Conservation (phyloP, 1,284 basidiomycete species). For the Rhodotorula sp. region DNA sequence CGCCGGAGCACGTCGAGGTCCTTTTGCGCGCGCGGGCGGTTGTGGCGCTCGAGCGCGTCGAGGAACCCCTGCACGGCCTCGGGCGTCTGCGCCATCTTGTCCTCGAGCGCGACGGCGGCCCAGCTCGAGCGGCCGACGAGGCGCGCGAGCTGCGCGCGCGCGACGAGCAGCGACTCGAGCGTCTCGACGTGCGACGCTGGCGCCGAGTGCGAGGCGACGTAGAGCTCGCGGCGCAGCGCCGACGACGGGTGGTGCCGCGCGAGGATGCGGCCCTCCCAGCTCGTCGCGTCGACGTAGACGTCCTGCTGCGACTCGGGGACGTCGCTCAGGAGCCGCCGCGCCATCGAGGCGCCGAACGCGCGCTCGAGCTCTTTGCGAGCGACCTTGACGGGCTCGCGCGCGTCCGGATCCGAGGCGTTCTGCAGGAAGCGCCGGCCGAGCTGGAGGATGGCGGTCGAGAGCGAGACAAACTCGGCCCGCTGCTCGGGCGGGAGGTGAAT, state of each 20-base stretch:
- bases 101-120: conserved; percentile 77
- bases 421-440: conserved; percentile 84
- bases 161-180: conserved; percentile 72
- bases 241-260: conserved; percentile 37
- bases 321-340: conserved; percentile 23
- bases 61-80: conserved; percentile 84
- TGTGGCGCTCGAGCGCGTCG: conserved; percentile 72
- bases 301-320: not conserved
- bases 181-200: conserved; percentile 67
- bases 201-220: conserved; percentile 29
- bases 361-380: conserved; percentile 41
- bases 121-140: conserved; percentile 80
- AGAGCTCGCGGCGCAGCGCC: conserved; percentile 27
- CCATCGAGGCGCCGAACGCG: conserved; percentile 24
- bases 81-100: conserved; percentile 93
- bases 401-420: conserved; percentile 36
- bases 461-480: conserved; percentile 77
- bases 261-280: conserved; percentile 39
- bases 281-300: conserved; percentile 28
- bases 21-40: conserved; percentile 67
- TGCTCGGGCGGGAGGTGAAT: conserved; percentile 80
- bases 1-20: conserved; percentile 71
- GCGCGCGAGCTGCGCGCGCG: conserved; percentile 73
- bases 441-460: conserved; percentile 88
- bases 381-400: conserved; percentile 60